Conservation (phyloP, 129 eudicot species). For the Deinandra increscens region DNA sequence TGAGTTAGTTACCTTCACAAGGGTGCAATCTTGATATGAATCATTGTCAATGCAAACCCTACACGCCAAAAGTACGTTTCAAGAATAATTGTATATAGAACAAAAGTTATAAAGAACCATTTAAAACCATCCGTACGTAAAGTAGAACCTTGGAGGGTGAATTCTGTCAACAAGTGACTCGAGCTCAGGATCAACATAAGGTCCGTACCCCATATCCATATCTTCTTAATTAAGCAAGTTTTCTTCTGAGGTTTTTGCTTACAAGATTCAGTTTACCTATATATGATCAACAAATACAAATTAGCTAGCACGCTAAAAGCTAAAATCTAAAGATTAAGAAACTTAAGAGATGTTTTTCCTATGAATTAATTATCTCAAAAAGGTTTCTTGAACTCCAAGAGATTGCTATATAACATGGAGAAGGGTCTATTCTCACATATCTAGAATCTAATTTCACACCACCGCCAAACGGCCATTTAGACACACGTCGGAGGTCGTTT, state of each 20-base stretch:
- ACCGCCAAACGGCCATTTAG: too few relatives aligned
- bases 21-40: conserved; percentile 61
- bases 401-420: conserved; percentile 12
- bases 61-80: conserved; percentile 1
- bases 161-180: conserved; percentile 61
- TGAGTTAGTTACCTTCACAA: conserved; percentile 63
- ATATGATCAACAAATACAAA: background rate
- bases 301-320: background rate
- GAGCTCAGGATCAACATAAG: conserved; percentile 59
- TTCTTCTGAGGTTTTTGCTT: background rate
- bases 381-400: conserved; percentile 15
- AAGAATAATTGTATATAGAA: background rate
- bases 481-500: too few relatives aligned
- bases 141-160: conserved; percentile 73
- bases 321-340: background rate
- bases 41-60: conserved; percentile 93
- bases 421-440: too few relatives aligned
- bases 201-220: conserved; percentile 62
- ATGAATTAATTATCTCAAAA: background rate
- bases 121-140: background rate
- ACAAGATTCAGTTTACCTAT: conserved; percentile 9
- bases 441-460: too few relatives aligned
- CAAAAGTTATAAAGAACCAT: background rate
- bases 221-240: conserved; percentile 16
- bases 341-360: background rate